These are phyloP conservation scores for Hymenoscyphus infarciens DNA, from an alignment of 2,329 filamentous ascomycete genomes.

Conservation along the genomic window DNA sequence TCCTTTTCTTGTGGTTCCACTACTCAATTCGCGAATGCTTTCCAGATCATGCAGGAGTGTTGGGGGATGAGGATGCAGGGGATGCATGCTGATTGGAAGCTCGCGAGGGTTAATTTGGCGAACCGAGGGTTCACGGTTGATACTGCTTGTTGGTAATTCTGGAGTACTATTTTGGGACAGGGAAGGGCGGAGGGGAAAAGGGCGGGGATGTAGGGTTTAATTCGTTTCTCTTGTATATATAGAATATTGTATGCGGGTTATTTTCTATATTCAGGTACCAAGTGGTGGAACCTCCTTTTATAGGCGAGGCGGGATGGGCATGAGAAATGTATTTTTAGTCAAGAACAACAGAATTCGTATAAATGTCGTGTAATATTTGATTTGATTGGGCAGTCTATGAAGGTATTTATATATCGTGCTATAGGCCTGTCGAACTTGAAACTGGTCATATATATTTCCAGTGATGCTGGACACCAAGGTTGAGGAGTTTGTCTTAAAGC, in stretches of 20 bases:
- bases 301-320: neutral
- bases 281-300: neutral
- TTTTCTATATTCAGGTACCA: neutral
- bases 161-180: neutral
- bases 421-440: too few species aligned
- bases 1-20: neutral
- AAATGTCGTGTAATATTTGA: neutral
- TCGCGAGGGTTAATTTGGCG: neutral
- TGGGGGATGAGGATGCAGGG: neutral
- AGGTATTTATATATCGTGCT: too few species aligned
- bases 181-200: neutral
- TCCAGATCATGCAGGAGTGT: conserved; percentile 1
- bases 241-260: neutral
- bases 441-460: too few species aligned
- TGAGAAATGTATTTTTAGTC: neutral
- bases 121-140: neutral
- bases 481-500: too few species aligned
- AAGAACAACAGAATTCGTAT: neutral
- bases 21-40: neutral
- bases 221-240: conserved; percentile 4
- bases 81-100: neutral
- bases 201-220: neutral
- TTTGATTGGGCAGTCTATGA: too few species aligned
- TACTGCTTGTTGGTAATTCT: conserved; percentile 1
- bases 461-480: too few species aligned